phyloP scores from a whole-genome alignment of 2,329 filamentous ascomycete species.

The Neofusicoccum laricinum region DNA sequence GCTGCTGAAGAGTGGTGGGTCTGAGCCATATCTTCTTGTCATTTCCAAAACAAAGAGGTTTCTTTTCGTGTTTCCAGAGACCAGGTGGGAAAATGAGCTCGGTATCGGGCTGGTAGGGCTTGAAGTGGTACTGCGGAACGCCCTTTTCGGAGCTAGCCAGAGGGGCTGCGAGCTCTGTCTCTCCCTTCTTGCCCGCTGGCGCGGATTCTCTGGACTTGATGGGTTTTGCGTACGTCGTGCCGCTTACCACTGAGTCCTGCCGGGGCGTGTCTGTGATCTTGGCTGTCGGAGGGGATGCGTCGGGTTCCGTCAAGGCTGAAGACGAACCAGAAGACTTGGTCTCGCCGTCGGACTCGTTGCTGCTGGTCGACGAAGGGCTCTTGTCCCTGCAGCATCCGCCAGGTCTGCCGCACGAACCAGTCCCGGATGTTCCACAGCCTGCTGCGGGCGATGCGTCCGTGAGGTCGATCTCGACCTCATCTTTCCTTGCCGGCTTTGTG shows the following conservation, averaged over 20 bases:
- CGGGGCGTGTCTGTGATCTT: constrained; percentile 24
- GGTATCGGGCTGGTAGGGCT: constrained; percentile 84
- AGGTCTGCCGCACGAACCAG: constrained; percentile 34
- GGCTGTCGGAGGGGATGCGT: constrained; percentile 24
- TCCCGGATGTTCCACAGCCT: constrained; percentile 26
- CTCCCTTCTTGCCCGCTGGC: constrained; percentile 52
- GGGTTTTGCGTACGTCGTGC: constrained; percentile 32
- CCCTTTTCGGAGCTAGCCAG: constrained; percentile 53
- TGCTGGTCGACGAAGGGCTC: constrained; percentile 23
- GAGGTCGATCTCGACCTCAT: constrained; percentile 24
- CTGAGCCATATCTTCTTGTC: constrained; percentile 91
- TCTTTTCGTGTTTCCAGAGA: constrained; percentile 75
- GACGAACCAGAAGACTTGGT: constrained; percentile 25
- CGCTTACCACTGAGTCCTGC: constrained; percentile 26
- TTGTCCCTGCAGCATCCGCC: constrained; percentile 37
- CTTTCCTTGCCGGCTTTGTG: background rate
- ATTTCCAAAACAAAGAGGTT: constrained; percentile 82
- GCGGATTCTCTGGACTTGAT: constrained; percentile 34
- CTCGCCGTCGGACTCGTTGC: constrained; percentile 26
- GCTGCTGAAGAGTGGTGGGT: constrained; percentile 77
- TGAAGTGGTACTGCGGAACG: constrained; percentile 67
- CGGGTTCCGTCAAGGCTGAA: constrained; percentile 7
- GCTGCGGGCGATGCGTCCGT: constrained; percentile 24
- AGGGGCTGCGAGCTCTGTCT: constrained; percentile 32
- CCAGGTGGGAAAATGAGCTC: constrained; percentile 90